Base-by-base conservation (phyloP, 2,329 filamentous ascomycete genomes). In the Dothideomycetes sp. region DNA sequence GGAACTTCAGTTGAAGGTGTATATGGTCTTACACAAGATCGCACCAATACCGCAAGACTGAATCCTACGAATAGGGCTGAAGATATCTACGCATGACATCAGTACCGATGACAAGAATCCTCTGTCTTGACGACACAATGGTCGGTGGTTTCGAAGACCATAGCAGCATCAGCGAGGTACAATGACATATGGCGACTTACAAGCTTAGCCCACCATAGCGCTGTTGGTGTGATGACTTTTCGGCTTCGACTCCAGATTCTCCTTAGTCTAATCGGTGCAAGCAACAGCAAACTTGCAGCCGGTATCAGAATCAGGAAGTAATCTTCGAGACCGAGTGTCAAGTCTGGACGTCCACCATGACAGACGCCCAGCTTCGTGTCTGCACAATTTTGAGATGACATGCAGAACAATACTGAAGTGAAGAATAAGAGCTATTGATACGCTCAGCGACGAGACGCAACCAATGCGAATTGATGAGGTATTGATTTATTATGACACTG, bases 271-370 rank as follows among this genome's bases (percentile, higher is more conserved):
- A 55, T 9, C 13, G 53, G 52, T 8, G 52, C 53, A 17, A 56
- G 45, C 12, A 56, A 32, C 4, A 55, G 41, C n/a, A 56, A 41
- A 23, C 46, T 28, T 19, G 48, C 50, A 20, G 54, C 50, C 0
- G 53, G 53, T 16, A 56, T 44, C 5, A 56, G 44, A 3, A 51
- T 49, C 13, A 56, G 41, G 19, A 55, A 44, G 50, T 47, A 55
- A 28, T 57, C 51, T 36, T 56, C 53, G 19, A 56, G 55, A 19
- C 49, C 42, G 8, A 56, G 36, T 11, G 54, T 56, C 42, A 57
- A 51, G 33, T 53, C 54, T 7, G 37, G 37, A 7, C 37, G 37
- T 13, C 37, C 37, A 8, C 29, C 29, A 33, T 33, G 37, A 16
- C 37, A 40, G 11, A 40, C 13, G 15, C 37, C 29, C 11, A 23